These are phyloP conservation scores for Ogataea ramenticola DNA, from an alignment of 805 yeast species.

Conservation along the genomic window DNA sequence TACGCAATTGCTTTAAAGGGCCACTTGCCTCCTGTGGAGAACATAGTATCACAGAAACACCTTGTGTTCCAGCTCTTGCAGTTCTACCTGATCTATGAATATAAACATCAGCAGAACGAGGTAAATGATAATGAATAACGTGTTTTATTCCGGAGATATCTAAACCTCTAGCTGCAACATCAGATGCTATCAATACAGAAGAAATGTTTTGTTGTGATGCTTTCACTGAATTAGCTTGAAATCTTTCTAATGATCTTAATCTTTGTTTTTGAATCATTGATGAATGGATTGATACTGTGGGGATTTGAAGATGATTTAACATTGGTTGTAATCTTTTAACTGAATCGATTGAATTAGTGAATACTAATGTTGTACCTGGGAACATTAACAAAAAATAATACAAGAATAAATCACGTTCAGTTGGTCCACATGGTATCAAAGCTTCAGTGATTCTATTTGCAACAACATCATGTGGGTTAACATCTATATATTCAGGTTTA, in stretches of 20 bases:
- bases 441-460: constrained; percentile 76
- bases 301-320: constrained; percentile 59
- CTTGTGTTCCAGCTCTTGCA: constrained; percentile 91
- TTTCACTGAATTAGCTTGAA: constrained; percentile 38
- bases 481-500: constrained; percentile 69
- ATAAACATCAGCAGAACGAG: constrained; percentile 89
- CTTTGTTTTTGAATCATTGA: constrained; percentile 94
- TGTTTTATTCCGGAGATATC: constrained; percentile 89
- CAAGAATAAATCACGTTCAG: constrained; percentile 82
- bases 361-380: constrained; percentile 85
- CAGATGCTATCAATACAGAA: constrained; percentile 82
- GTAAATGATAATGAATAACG: constrained; percentile 93
- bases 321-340: constrained; percentile 81
- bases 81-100: constrained; percentile 97
- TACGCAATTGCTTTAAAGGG: constrained; percentile 70
- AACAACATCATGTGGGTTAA: constrained; percentile 77
- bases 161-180: constrained; percentile 96
- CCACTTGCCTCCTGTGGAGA: constrained; percentile 93
- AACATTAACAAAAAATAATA: constrained; percentile 82
- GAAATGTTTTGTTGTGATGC: constrained; percentile 36
- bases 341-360: constrained; percentile 92
- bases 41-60: constrained; percentile 91
- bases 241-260: constrained; percentile 75
- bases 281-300: constrained; percentile 77
- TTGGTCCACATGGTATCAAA: constrained; percentile 82